Evolutionary conservation across 2,329 filamentous ascomycete genomes (phyloP).

Genomic region (Tolypocladium endophyticum): DNA sequence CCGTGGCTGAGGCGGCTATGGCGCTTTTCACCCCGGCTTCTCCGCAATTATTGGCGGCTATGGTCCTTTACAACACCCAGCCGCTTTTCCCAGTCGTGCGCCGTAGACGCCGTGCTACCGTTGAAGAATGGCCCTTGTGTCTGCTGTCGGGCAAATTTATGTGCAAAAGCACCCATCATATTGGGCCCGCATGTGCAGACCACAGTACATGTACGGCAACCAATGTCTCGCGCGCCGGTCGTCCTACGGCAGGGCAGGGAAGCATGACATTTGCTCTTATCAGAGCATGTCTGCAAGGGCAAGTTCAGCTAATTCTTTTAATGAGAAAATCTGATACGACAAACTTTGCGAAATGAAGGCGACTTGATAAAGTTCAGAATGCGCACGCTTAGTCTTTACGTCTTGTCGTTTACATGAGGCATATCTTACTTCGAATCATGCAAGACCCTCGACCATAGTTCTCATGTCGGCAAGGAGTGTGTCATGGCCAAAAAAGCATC

Average conservation of each 20-base stretch:
- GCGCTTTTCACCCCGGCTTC: neutral
- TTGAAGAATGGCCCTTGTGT: neutral
- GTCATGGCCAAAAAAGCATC: constrained; percentile 13
- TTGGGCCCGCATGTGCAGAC: neutral
- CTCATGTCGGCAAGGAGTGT: constrained; percentile 26
- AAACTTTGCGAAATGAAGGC: no score
- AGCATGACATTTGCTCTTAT: neutral
- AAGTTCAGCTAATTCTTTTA: neutral
- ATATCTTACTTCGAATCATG: neutral
- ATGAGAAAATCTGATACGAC: neutral
- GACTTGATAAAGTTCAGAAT: neutral
- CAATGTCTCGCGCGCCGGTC: neutral
- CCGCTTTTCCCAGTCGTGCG: neutral
- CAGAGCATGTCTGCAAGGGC: no score
- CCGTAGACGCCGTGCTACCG: neutral
- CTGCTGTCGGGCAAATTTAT: neutral
- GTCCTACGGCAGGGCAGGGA: no score
- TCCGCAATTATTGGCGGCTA: neutral
- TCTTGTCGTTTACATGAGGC: neutral
- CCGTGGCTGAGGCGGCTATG: neutral
- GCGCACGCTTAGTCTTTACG: neutral
- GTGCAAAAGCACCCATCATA: neutral
- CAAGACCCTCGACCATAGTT: constrained; percentile 24
- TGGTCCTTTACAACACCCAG: no score
- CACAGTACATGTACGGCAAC: neutral